Conservation (phyloP, 257 asterid species). For the Gardenia jasminoides region DNA sequence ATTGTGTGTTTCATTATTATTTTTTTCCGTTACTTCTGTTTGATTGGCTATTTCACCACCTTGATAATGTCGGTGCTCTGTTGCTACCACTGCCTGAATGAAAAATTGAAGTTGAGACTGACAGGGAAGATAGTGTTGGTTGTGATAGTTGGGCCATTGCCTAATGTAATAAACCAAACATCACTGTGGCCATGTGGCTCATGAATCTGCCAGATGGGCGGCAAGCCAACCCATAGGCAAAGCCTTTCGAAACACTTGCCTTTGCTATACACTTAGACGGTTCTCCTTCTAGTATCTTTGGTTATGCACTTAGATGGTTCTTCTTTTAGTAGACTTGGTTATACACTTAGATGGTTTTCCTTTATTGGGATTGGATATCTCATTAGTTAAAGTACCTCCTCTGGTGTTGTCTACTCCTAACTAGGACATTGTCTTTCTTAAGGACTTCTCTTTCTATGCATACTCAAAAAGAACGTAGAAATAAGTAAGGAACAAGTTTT, state of each 20-base stretch:
- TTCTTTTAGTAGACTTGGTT: too few relatives aligned
- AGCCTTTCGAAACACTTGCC: too few relatives aligned
- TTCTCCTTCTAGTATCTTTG: background rate
- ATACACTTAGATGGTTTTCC: background rate
- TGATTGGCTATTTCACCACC: too few relatives aligned
- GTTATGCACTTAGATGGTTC: background rate
- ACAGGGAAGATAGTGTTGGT: background rate
- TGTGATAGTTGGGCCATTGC: background rate
- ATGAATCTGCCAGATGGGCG: too few relatives aligned
- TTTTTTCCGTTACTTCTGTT: background rate
- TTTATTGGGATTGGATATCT: background rate
- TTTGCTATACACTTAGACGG: too few relatives aligned
- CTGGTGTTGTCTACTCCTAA: background rate
- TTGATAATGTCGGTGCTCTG: background rate
- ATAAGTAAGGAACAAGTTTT: background rate
- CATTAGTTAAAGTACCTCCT: background rate
- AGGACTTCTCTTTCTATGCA: background rate
- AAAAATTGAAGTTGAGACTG: background rate
- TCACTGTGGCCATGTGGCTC: too few relatives aligned
- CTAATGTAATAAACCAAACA: background rate
- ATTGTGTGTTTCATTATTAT: background rate
- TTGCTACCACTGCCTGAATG: background rate
- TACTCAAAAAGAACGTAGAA: background rate
- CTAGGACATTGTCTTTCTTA: background rate
- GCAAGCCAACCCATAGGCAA: too few relatives aligned